Evolutionary conservation across 2,329 filamentous ascomycete genomes (phyloP), one percentile per base, ranked within the genome.

Genomic region (Xylariaceae sp.): DNA sequence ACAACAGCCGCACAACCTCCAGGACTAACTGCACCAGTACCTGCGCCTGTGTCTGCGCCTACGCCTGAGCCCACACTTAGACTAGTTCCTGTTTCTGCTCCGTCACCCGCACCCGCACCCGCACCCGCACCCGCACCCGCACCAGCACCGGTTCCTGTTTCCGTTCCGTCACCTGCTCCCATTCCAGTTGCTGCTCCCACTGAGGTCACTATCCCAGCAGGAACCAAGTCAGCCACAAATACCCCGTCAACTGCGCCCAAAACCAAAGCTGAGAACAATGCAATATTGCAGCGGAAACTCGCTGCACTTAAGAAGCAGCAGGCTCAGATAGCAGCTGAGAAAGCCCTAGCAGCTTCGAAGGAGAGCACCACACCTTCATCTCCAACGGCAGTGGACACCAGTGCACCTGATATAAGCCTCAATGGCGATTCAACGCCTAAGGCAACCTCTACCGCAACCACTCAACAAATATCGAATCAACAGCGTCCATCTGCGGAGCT

Each of bases 221-320:
- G 19, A 50, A 45, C 46, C 36, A 58, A 54, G 21, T 28, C 46
- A 14, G 51, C 53, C 14, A 39, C 50, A 6, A 58, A 36, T 43
- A 43, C 57, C 9, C 61, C 63, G 6, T 54, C 62, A 6, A 28
- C 73, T 75, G 66, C 84, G 77, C 77, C 78, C 28, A 85, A 88
- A 68, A 85, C 84, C 1, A 65, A 67, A 39, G 69, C 69, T 34
- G 69, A 92, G 63, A 96, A 90, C 58, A 90, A 91, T 55, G 83
- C 81, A 56, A 76, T 92, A 28, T 80, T 93, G 43, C 86, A 91
- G 62, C 85, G 91, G 69, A 92, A 91, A 64, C 87, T 96, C 69
- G 90, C 92, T 58, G 88, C 88, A 19, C 76, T 95, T 19, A 86
- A 86, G 64, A 87, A 85, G 65, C 77, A 65, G 34, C 67, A 70